Percentiles rank a stretch among this genome's conserved stretches.
These are phyloP conservation scores for Penicillium psychrofluorescens DNA, from an alignment of 495 filamentous ascomycete genomes.

Conservation along the genomic window DNA sequence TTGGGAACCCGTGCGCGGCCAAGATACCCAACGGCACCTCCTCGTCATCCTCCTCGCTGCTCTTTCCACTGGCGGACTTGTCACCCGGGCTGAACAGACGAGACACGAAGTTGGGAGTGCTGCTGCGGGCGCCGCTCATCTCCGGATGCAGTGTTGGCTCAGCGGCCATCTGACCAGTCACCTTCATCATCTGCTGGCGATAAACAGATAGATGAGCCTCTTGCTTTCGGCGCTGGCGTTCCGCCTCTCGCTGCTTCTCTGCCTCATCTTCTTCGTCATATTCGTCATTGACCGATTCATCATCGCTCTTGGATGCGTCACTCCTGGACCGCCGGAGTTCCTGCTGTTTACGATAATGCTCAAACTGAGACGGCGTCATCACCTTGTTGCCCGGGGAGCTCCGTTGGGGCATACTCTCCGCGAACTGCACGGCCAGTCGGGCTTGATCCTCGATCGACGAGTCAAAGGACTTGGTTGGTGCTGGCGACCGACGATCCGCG, in stretches of 20 bases:
- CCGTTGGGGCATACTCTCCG: constrained; percentile 30
- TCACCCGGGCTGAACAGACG: constrained; percentile 26
- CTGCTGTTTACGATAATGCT: constrained; percentile 73
- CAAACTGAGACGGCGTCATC: constrained; percentile 86
- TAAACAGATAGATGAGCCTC: constrained; percentile 88
- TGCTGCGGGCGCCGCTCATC: constrained; percentile 34
- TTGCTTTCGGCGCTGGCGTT: constrained; percentile 76
- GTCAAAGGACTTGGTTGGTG: constrained; percentile 38
- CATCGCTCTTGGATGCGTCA: constrained; percentile 39
- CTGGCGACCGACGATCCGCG: constrained; percentile 16
- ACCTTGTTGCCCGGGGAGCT: constrained; percentile 56
- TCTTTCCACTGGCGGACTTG: constrained; percentile 37
- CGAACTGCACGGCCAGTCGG: constrained; percentile 45
- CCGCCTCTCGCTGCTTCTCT: constrained; percentile 64
- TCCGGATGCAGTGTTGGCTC: constrained; percentile 33
- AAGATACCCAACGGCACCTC: constrained; percentile 85
- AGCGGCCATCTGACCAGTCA: constrained; percentile 65
- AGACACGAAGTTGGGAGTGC: constrained; percentile 35
- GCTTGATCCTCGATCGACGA: constrained; percentile 46
- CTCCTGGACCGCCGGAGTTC: constrained; percentile 53
- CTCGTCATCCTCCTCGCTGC: constrained; percentile 69
- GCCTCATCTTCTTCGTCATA: constrained; percentile 78
- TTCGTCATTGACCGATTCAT: constrained; percentile 46
- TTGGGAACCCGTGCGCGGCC: constrained; percentile 87
- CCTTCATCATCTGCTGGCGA: constrained; percentile 95